phyloP scores from a whole-genome alignment of 805 yeast genomes.

The Millerago galiae region DNA sequence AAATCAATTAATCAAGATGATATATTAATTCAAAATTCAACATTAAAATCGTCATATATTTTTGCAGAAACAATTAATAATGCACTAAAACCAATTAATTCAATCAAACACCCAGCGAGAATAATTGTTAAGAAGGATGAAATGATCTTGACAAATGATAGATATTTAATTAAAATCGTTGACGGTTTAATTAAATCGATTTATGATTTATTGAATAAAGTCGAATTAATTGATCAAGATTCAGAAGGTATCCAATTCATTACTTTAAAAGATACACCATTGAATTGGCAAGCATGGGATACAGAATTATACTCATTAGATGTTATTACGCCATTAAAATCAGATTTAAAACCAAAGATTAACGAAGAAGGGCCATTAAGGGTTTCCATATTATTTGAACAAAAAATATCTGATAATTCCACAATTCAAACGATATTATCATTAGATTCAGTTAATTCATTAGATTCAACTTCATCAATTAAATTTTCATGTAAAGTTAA shows the following conservation, averaged over 20 bases:
- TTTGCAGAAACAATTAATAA: slow-evolving; percentile 14
- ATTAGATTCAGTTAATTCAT: slow-evolving; percentile 45
- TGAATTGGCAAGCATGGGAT: slow-evolving; percentile 95
- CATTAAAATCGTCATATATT: slow-evolving; percentile 10
- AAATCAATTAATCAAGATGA: neutral
- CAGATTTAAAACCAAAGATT: slow-evolving; percentile 19
- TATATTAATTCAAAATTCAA: neutral
- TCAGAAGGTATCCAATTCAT: slow-evolving; percentile 75
- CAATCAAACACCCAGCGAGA: slow-evolving; percentile 42
- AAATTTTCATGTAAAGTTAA: slow-evolving; percentile 54
- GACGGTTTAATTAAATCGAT: slow-evolving; percentile 63
- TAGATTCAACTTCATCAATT: slow-evolving; percentile 33
- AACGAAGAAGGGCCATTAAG: slow-evolving; percentile 49
- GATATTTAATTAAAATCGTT: slow-evolving; percentile 48
- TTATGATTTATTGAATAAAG: slow-evolving; percentile 46
- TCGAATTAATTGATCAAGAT: slow-evolving; percentile 60
- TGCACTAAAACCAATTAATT: neutral
- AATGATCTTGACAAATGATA: slow-evolving; percentile 53
- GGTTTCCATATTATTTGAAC: slow-evolving; percentile 56
- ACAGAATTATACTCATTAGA: slow-evolving; percentile 85
- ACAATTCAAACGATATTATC: slow-evolving; percentile 64
- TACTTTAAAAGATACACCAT: slow-evolving; percentile 83
- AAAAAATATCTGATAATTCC: slow-evolving; percentile 51
- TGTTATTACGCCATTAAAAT: slow-evolving; percentile 36
- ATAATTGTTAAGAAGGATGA: slow-evolving; percentile 35